These are phyloP conservation scores for Stromatinia cepivora DNA, from an alignment of 2,329 filamentous ascomycete species.

Conservation along the genomic window DNA sequence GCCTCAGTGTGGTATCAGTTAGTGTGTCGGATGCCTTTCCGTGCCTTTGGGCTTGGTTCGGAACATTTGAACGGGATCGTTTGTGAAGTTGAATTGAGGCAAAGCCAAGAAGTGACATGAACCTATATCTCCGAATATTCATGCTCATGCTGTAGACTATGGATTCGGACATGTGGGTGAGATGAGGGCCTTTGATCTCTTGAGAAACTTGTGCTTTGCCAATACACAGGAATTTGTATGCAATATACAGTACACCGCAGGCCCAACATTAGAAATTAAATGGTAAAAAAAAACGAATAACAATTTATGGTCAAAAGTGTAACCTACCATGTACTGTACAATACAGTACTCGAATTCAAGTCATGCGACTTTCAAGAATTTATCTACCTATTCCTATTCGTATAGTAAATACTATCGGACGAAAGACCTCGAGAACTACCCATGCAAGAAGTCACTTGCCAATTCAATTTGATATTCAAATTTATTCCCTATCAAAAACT, in stretches of 20 bases:
- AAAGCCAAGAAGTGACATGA: not conserved
- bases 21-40: constrained; percentile 2
- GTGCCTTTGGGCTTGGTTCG: not conserved
- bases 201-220: not conserved
- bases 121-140: constrained; percentile 5
- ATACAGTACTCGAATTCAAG: constrained; percentile 12
- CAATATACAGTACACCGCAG: constrained; percentile 8
- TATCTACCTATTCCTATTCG: not conserved
- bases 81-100: not conserved
- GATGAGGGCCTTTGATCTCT: not conserved
- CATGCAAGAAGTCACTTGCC: constrained; percentile 25
- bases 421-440: constrained; percentile 13
- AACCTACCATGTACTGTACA: not conserved
- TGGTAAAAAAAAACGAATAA: not conserved
- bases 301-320: not conserved
- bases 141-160: not conserved
- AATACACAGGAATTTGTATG: not conserved
- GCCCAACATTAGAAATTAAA: not conserved
- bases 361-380: constrained; percentile 19
- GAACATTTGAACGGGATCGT: not conserved
- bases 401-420: constrained; percentile 14
- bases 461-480: constrained; percentile 2
- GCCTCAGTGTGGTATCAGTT: not conserved
- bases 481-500: constrained; percentile 16
- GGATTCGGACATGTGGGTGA: not conserved